These are phyloP conservation scores for Westerdykella aurantiaca DNA, from an alignment of 2,329 filamentous ascomycete species.

Conservation along the genomic window DNA sequence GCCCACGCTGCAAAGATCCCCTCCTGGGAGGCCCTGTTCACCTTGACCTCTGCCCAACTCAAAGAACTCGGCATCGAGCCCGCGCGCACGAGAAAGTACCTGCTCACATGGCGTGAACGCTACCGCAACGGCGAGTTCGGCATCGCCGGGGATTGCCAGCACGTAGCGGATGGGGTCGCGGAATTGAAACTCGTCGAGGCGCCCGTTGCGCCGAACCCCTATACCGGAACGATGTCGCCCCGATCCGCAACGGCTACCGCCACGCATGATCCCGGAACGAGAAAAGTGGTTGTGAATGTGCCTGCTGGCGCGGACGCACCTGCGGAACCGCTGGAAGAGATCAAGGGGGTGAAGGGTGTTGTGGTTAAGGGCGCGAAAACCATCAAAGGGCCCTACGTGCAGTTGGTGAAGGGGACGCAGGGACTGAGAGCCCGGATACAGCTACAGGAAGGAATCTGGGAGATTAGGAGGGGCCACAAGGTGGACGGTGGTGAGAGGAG, in stretches of 20 bases:
- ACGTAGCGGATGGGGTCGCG: conserved; percentile 57
- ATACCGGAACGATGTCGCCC: conserved; percentile 18
- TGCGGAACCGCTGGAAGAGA: conserved; percentile 40
- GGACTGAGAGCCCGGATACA: conserved; percentile 60
- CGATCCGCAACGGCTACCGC: conserved; percentile 42
- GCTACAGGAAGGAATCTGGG: conserved; percentile 86
- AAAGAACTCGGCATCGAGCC: conserved; percentile 80
- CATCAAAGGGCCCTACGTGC: conserved; percentile 70
- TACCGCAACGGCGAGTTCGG: conserved; percentile 75
- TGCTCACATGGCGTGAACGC: conserved; percentile 80
- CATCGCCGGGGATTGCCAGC: conserved; percentile 72
- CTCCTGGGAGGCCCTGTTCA: conserved; percentile 86
- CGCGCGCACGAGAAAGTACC: conserved; percentile 72
- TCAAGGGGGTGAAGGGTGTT: conserved; percentile 58
- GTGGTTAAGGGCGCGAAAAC: conserved; percentile 61
- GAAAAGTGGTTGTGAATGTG: conserved; percentile 57
- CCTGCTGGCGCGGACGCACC: conserved; percentile 38
- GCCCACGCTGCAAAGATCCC: conserved; percentile 82
- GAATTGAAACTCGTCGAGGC: conserved; percentile 56
- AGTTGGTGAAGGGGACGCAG: conserved; percentile 57
- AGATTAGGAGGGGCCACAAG: conserved; percentile 79
- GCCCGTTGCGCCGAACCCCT: conserved; percentile 32
- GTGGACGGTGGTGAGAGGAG: conserved; percentile 94
- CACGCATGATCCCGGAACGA: conserved; percentile 50
- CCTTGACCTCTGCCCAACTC: conserved; percentile 69